Conservation (phyloP, 2,329 filamentous ascomycete species). For the Malbranchea zuffiana region DNA sequence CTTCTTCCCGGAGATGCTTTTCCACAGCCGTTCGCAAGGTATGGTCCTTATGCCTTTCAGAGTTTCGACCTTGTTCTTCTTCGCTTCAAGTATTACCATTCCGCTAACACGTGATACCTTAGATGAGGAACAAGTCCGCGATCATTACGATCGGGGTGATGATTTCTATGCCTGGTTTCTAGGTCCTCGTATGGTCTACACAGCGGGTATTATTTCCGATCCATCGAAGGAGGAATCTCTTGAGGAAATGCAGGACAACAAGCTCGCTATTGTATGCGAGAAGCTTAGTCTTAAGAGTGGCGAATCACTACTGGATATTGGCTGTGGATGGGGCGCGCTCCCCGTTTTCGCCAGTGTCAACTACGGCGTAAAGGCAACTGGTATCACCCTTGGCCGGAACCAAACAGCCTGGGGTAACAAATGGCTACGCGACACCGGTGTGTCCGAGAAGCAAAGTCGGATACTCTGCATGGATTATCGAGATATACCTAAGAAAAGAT, state of each 20-base stretch:
- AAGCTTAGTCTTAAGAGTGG: conserved; percentile 78
- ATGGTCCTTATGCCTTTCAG: too few relatives aligned
- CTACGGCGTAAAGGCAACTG: conserved; percentile 75
- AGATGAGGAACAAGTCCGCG: conserved; percentile 96
- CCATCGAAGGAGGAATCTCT: conserved; percentile 77
- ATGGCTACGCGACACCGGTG: conserved; percentile 68
- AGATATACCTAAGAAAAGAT: conserved; percentile 72
- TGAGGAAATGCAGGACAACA: conserved; percentile 96
- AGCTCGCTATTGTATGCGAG: conserved; percentile 86
- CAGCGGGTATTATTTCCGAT: conserved; percentile 85
- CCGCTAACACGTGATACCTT: conserved; percentile 7
- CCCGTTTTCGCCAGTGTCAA: conserved; percentile 85
- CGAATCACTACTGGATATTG: conserved; percentile 82
- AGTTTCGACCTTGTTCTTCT: conserved; percentile 20
- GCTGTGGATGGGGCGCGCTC: conserved; percentile 95
- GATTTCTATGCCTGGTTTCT: conserved; percentile 99
- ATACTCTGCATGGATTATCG: conserved; percentile 97
- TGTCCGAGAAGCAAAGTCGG: conserved; percentile 77
- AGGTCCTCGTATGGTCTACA: conserved; percentile 98
- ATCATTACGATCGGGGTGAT: conserved; percentile 95
- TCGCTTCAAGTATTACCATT: too few relatives aligned
- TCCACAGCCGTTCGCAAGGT: conserved; percentile 86
- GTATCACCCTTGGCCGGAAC: conserved; percentile 89
- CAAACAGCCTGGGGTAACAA: conserved; percentile 96
- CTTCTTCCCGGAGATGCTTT: conserved; percentile 80